Evolutionary conservation across 805 yeast species (phyloP).

Genomic region (Candida hungchunana): DNA sequence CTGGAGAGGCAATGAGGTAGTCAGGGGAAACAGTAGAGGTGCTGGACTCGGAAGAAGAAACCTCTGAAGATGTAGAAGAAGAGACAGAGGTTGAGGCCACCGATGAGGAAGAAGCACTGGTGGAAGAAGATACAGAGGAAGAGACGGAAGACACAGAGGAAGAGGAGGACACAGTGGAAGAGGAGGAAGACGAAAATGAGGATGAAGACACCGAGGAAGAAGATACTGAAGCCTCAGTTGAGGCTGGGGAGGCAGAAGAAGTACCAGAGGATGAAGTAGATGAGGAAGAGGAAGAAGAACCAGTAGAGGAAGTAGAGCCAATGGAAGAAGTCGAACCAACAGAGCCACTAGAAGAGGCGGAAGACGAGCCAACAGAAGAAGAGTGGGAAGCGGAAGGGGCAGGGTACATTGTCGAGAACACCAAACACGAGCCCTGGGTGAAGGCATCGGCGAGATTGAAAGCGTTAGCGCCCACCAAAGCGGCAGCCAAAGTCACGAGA

Average conservation of each 20-base stretch:
- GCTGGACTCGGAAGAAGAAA: neutral
- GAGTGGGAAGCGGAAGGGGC: conserved; percentile 1
- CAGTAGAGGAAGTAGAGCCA: neutral
- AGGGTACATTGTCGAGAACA: conserved; percentile 7
- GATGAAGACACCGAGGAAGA: conserved; percentile 1
- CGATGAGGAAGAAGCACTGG: conserved; percentile 1
- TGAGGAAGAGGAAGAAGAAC: conserved; percentile 1
- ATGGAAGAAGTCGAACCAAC: neutral
- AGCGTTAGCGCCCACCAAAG: conserved; percentile 4
- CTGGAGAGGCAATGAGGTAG: no score
- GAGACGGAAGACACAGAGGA: conserved; percentile 1
- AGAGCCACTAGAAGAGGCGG: neutral
- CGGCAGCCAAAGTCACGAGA: conserved; percentile 2
- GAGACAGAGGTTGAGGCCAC: conserved; percentile 2
- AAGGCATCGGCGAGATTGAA: conserved; percentile 8
- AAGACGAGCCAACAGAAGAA: neutral
- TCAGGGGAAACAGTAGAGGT: no score
- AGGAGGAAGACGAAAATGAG: conserved; percentile 3
- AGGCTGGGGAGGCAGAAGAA: neutral
- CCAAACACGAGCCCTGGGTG: conserved; percentile 5
- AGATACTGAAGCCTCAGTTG: neutral
- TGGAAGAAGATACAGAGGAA: neutral
- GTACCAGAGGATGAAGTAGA: conserved; percentile 1
- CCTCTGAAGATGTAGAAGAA: neutral
- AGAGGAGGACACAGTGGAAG: conserved; percentile 1